These are phyloP conservation scores for Gracilariopsis chorda DNA, from an alignment of 23 red algal species.

Conservation along the genomic window DNA sequence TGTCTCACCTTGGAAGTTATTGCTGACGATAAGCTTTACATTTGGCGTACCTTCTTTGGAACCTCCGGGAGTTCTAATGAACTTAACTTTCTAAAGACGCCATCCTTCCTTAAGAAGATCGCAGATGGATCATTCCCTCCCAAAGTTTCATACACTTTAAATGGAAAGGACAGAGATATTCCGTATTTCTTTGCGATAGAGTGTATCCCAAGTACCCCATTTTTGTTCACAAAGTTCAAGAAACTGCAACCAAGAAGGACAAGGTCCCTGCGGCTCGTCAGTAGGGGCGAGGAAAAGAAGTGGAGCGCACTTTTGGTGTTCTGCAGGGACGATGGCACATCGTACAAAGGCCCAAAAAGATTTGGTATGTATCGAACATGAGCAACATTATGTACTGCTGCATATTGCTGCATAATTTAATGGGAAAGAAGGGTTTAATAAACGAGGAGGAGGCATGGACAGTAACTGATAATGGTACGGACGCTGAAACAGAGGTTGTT, in stretches of 20 bases:
- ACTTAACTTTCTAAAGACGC: background rate
- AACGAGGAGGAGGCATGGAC: too few species aligned
- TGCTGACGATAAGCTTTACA: background rate
- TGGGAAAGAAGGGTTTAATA: background rate
- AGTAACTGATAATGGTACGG: too few species aligned
- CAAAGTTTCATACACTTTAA: background rate
- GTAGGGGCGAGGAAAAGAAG: background rate
- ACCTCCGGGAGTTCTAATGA: background rate
- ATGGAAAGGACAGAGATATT: background rate
- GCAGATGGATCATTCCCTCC: background rate
- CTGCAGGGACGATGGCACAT: background rate
- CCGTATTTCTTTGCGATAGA: slow-evolving; percentile 45
- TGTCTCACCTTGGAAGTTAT: background rate
- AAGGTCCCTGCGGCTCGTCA: background rate
- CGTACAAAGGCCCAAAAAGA: background rate
- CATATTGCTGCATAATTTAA: slow-evolving; percentile 22
- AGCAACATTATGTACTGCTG: background rate
- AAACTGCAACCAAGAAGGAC: background rate
- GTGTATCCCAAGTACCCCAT: slow-evolving; percentile 5
- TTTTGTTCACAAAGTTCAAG: background rate
- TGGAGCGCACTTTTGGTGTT: background rate
- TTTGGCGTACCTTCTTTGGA: slow-evolving; percentile 16
- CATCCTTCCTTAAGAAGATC: background rate
- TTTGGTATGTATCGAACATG: background rate
- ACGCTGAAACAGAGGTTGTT: too few species aligned